Evolutionary conservation across 1,284 basidiomycete genomes (phyloP), one percentile per base, ranked within the genome.

Genomic region (Boletus smithii): DNA sequence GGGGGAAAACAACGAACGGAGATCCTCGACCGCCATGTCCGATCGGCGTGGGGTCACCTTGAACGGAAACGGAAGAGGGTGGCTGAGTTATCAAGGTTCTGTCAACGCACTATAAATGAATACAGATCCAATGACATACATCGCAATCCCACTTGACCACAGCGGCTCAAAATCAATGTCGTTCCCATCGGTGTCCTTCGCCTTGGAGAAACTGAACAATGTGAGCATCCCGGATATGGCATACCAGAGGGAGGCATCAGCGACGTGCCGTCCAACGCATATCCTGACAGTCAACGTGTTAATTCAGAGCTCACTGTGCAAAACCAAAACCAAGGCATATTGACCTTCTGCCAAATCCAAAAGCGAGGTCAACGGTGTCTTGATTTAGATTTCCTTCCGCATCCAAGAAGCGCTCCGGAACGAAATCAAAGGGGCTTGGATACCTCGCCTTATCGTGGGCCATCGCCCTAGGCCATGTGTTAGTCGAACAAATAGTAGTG

Each of bases 371-470:
- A 8, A 58, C 24, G 3, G 46, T 47, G 27, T 61, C 56, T n/a
- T 45, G 42, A 35, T 41, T 58, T 6, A 63, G 40, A 13, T 56
- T 36, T 17, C 49, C 55, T 6, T 51, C 37, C 17, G 34, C 30
- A 18, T 63, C 44, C 22, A 65, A 41, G 46, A 60, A 60, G 7
- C 62, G 58, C 29, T 60, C 64, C n/a, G 63, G 67, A 14, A 42
- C 36, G 42, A 69, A 68, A 24, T 51, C 46, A 27, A 50, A 49
- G 3, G 67, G 60, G 3, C 42, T 45, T n/a, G 52, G 45, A 42
- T 65, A 67, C 17, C 44, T 48, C 10, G 35, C 32, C 14, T 57
- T 53, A 44, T 66, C 57, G 16, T 56, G 59, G 18, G 56, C 42
- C 50, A 65, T 61, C 27, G 54, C 63, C 60, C 61, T 69, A 16